phyloP scores from a whole-genome alignment of 148 eudicot genomes.

The Diospyros lotus region DNA sequence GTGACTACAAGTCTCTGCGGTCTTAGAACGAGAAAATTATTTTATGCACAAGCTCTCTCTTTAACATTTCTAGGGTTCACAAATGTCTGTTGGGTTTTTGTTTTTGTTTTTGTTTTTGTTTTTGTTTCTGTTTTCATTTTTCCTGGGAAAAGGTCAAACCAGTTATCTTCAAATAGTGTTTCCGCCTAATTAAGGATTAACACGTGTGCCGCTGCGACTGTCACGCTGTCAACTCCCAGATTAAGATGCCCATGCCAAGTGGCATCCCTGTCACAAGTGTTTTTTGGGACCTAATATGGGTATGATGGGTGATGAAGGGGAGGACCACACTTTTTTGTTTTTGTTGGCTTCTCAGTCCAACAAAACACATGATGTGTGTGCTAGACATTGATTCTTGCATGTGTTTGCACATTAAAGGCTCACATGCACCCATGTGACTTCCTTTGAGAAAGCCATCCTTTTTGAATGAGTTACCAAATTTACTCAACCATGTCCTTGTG shows the following conservation, averaged over 20 bases:
- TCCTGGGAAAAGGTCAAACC: no score
- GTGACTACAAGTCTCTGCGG: no score
- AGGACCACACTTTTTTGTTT: neutral
- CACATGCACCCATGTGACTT: constrained; percentile 12
- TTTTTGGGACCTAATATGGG: neutral
- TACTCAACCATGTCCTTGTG: neutral
- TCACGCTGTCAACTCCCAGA: no score
- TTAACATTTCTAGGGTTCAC: neutral
- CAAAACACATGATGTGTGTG: neutral
- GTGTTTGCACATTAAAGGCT: neutral
- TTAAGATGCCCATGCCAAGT: no score
- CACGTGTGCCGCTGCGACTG: no score
- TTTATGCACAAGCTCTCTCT: no score
- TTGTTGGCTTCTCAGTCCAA: neutral
- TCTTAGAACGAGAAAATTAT: no score
- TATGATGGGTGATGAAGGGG: neutral
- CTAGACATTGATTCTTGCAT: neutral
- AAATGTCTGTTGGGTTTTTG: no score
- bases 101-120: no score
- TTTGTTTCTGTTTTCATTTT: no score
- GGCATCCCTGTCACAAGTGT: neutral
- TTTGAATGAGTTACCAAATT: neutral
- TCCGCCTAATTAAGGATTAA: no score
- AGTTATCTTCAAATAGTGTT: no score
- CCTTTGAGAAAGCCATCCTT: neutral